Evolutionary conservation across 768 basidiomycete genomes (phyloP).

Genomic region (Boletus subparvulus): DNA sequence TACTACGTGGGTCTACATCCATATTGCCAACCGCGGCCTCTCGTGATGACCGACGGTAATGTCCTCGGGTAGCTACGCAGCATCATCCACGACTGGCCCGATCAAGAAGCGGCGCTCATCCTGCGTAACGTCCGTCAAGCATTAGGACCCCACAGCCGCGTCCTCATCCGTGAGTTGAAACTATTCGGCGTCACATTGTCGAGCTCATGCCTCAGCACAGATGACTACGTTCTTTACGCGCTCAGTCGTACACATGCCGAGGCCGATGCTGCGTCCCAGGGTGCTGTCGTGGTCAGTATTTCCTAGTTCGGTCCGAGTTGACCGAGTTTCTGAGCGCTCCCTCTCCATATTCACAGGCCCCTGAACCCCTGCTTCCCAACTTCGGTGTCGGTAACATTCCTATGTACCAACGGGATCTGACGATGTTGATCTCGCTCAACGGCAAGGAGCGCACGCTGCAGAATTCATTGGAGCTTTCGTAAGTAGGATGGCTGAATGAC

Average conservation of each 20-base stretch:
- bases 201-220: slow-evolving; percentile 7
- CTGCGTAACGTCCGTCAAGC: slow-evolving; percentile 31
- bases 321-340: background rate
- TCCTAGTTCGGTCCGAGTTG: background rate
- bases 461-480: slow-evolving; percentile 32
- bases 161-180: slow-evolving; percentile 32
- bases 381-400: slow-evolving; percentile 32
- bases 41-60: background rate
- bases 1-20: slow-evolving; percentile 32
- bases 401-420: slow-evolving; percentile 31
- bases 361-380: slow-evolving; percentile 34
- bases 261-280: slow-evolving; percentile 12
- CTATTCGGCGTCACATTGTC: background rate
- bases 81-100: slow-evolving; percentile 36
- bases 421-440: slow-evolving; percentile 33
- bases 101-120: slow-evolving; percentile 26
- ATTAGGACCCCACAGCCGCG: slow-evolving; percentile 28
- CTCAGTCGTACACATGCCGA: slow-evolving; percentile 15
- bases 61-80: slow-evolving; percentile 20
- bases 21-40: background rate
- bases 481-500: background rate
- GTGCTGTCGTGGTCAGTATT: slow-evolving; percentile 16
- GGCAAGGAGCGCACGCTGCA: slow-evolving; percentile 34
- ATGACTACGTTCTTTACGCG: slow-evolving; percentile 23
- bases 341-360: slow-evolving; percentile 24